Percentiles rank a stretch among this genome's conserved stretches.
Evolutionary conservation across 2,329 filamentous ascomycete genomes (phyloP).

Genomic region (Emydomyces testavorans): DNA sequence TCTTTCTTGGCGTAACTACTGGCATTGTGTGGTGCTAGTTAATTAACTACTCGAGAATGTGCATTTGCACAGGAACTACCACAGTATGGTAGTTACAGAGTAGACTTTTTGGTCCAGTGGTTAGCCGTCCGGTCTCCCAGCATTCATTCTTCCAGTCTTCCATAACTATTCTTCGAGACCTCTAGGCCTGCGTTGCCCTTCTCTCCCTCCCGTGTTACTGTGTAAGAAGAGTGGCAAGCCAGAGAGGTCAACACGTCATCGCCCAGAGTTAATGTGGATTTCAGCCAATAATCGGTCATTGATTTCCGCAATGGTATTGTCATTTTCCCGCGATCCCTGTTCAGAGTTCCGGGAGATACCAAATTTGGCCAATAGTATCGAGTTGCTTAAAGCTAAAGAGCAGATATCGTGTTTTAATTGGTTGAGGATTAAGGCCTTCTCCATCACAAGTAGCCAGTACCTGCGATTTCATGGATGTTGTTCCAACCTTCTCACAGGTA

Average conservation of each 20-base stretch:
- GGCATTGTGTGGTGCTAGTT: too few species aligned
- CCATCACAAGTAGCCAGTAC: not conserved
- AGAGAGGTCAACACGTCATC: constrained; percentile 13
- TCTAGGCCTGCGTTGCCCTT: too few species aligned
- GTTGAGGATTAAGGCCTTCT: not conserved
- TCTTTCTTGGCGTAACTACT: too few species aligned
- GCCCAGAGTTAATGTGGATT: not conserved
- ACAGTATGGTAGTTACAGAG: too few species aligned
- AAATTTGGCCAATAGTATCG: constrained; percentile 1
- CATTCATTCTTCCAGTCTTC: too few species aligned
- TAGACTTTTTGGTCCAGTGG: too few species aligned
- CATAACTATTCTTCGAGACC: too few species aligned
- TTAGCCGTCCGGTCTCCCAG: too few species aligned
- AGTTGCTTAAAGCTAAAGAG: not conserved
- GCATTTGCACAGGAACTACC: too few species aligned
- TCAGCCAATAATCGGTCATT: not conserved
- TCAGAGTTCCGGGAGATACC: not conserved
- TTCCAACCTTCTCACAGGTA: not conserved
- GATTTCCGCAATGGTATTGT: not conserved
- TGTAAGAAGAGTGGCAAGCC: not conserved
- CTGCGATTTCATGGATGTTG: constrained; percentile 1
- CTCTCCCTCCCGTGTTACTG: too few species aligned
- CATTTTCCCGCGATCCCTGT: not conserved
- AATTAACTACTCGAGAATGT: too few species aligned
- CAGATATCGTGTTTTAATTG: not conserved